A percentile compares a stretch with the other conserved stretches of the same genome.
Conservation (phyloP, 2,329 filamentous ascomycete genomes). For the Neofusicoccum cordaticola region DNA sequence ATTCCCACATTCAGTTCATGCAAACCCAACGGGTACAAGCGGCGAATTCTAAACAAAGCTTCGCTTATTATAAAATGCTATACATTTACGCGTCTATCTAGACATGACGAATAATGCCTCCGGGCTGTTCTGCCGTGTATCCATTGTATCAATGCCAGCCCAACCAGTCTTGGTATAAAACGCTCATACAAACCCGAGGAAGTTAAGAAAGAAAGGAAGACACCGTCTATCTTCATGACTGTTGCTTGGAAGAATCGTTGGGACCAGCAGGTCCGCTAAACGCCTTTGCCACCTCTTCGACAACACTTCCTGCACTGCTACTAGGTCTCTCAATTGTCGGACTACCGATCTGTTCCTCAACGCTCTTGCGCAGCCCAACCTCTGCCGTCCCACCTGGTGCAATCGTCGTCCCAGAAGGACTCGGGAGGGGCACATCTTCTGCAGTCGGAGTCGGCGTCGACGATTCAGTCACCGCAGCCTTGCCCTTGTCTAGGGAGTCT, state of each 20-base stretch:
- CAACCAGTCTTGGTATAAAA: neutral
- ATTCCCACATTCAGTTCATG: neutral
- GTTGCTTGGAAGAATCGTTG: neutral
- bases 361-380: neutral
- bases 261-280: neutral
- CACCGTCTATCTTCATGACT: neutral
- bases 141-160: neutral
- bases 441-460: neutral
- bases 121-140: neutral
- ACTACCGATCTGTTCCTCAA: conserved; percentile 1
- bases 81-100: neutral
- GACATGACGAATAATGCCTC: neutral
- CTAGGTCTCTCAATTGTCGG: neutral
- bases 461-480: neutral
- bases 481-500: neutral
- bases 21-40: neutral
- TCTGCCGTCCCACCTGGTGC: neutral
- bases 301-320: neutral
- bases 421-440: neutral
- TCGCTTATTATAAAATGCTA: neutral
- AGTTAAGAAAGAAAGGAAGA: neutral
- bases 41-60: neutral
- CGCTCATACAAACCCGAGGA: neutral
- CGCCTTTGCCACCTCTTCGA: neutral
- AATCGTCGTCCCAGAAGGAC: neutral